Conservation (phyloP, 495 filamentous ascomycete genomes). For the Penicillium fimorum region DNA sequence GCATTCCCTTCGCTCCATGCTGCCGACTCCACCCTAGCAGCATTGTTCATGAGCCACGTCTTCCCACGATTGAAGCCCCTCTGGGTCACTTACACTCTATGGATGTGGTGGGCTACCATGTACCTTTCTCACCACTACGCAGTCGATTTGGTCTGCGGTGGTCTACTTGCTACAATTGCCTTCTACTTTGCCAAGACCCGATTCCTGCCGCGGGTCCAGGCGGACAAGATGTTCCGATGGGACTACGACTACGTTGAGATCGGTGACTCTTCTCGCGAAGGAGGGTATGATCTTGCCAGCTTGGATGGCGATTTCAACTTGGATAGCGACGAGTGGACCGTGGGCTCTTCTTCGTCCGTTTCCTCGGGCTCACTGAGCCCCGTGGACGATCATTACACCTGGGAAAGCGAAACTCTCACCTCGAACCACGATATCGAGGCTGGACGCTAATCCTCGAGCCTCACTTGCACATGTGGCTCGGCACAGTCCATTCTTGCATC, state of each 20-base stretch:
- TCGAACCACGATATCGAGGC: conserved; percentile 53
- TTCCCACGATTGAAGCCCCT: conserved; percentile 76
- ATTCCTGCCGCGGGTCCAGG: conserved; percentile 77
- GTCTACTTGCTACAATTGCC: conserved; percentile 70
- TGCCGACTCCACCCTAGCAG: conserved; percentile 79
- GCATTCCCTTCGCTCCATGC: conserved; percentile 92
- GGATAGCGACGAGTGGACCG: conserved; percentile 71
- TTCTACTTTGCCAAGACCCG: conserved; percentile 78
- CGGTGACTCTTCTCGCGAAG: conserved; percentile 58
- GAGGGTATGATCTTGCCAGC: conserved; percentile 56
- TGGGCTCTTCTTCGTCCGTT: conserved; percentile 68
- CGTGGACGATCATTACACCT: conserved; percentile 59
- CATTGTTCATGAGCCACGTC: conserved; percentile 86
- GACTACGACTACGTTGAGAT: conserved; percentile 92
- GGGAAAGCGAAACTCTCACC: conserved; percentile 62
- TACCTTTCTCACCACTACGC: conserved; percentile 96
- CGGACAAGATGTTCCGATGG: conserved; percentile 85
- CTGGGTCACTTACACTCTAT: conserved; percentile 77
- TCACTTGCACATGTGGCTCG: conserved; percentile 31
- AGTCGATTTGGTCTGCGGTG: conserved; percentile 85
- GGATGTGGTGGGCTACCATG: conserved; percentile 99
- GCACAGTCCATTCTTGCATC: conserved; percentile 26
- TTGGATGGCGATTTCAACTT: conserved; percentile 56
- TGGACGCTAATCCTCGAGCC: conserved; percentile 35
- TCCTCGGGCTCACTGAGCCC: conserved; percentile 63